phyloP scores from a whole-genome alignment of 192 early-diverging fungal genomes.

The Podochytrium sp. region DNA sequence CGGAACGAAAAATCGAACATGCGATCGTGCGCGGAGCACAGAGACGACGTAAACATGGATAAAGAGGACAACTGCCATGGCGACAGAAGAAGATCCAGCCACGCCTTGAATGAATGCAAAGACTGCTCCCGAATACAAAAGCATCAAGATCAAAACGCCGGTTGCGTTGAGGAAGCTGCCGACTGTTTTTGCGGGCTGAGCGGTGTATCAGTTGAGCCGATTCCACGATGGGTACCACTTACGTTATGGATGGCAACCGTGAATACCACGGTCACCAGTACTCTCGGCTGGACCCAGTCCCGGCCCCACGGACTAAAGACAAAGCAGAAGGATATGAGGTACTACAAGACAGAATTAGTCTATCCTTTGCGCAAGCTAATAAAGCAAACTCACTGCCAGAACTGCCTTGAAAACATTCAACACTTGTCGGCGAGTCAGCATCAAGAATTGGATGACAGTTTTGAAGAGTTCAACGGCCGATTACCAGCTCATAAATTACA shows the following conservation, averaged over 20 bases:
- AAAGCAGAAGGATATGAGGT: constrained; percentile 5
- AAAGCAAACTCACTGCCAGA: neutral
- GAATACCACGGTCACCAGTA: neutral
- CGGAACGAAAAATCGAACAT: constrained; percentile 21
- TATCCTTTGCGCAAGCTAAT: too few relatives aligned
- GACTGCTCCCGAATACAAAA: neutral
- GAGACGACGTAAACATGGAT: constrained; percentile 22
- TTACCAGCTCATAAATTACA: too few relatives aligned
- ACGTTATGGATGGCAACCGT: neutral
- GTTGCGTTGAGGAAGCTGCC: constrained; percentile 27
- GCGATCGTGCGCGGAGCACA: constrained; percentile 23
- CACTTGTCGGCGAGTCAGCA: constrained; percentile 3
- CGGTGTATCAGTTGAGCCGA: neutral
- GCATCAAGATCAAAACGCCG: neutral
- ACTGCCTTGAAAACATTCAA: constrained; percentile 15
- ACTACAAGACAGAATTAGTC: neutral
- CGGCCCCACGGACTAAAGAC: constrained; percentile 3
- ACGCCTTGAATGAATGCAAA: constrained; percentile 26
- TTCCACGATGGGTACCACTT: neutral
- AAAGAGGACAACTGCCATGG: constrained; percentile 28
- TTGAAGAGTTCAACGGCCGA: too few relatives aligned
- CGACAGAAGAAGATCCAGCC: neutral
- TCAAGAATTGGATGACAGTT: too few relatives aligned
- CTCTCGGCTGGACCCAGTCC: constrained; percentile 1
- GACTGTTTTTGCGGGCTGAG: constrained; percentile 8